phyloP scores from a whole-genome alignment of 2,329 filamentous ascomycete genomes.

The Scedosporium aurantiacum region DNA sequence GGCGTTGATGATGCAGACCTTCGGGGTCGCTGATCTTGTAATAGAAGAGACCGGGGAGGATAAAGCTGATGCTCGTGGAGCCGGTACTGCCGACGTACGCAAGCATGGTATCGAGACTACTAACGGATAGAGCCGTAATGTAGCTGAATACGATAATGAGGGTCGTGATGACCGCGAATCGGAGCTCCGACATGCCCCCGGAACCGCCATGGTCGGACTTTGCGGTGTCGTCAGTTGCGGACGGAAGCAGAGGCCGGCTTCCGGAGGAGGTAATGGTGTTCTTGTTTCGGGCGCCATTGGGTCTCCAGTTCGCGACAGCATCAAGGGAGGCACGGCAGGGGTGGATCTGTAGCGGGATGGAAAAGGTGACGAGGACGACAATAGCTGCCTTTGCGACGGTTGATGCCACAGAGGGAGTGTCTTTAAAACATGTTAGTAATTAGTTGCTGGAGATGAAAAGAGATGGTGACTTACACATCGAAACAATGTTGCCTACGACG shows the following conservation, averaged over 20 bases:
- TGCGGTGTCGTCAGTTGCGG: neutral
- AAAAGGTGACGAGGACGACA: conserved; percentile 91
- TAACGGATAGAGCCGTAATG: conserved; percentile 80
- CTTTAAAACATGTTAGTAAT: conserved; percentile 20
- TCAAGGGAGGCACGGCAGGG: conserved; percentile 92
- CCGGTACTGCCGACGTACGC: conserved; percentile 94
- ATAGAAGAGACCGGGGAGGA: conserved; percentile 90
- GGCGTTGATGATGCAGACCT: conserved; percentile 70
- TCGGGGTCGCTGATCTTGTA: conserved; percentile 95
- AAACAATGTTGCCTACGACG: conserved; percentile 84
- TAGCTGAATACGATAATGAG: conserved; percentile 77
- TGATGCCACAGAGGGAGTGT: conserved; percentile 65
- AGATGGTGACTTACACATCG: conserved; percentile 57
- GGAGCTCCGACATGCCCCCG: conserved; percentile 63
- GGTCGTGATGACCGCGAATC: conserved; percentile 84
- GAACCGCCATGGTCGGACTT: conserved; percentile 10
- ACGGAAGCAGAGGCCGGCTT: conserved; percentile 24
- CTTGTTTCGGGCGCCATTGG: conserved; percentile 30
- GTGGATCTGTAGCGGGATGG: conserved; percentile 89
- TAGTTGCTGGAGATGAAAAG: no score
- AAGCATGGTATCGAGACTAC: conserved; percentile 77
- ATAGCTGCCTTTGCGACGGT: conserved; percentile 94
- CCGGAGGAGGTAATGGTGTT: conserved; percentile 23
- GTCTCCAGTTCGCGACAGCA: conserved; percentile 88
- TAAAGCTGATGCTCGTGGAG: conserved; percentile 92